Percentiles rank a stretch among this genome's conserved stretches.
Conservation (phyloP, 2,329 filamentous ascomycete species). For the Cucurbitaria berberidis region DNA sequence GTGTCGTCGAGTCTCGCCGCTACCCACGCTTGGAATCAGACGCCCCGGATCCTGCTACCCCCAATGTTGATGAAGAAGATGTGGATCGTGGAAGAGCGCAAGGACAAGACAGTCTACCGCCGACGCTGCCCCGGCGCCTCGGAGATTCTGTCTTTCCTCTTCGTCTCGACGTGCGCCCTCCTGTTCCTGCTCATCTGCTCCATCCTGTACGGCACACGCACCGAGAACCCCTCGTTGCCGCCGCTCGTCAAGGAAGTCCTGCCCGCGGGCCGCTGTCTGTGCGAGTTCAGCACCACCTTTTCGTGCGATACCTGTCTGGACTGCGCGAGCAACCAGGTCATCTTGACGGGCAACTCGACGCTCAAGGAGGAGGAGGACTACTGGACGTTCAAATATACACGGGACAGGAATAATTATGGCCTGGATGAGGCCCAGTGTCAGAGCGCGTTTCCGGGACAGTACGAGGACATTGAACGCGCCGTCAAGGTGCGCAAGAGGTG, state of each 20-base stretch:
- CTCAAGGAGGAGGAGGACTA: constrained; percentile 20
- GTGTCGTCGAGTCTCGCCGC: constrained; percentile 20
- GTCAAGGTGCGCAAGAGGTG: constrained; percentile 28
- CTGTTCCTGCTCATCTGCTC: constrained; percentile 41
- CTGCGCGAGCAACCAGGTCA: constrained; percentile 35
- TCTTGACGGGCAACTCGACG: constrained; percentile 23
- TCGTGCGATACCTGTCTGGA: constrained; percentile 41
- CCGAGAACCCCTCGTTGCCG: constrained; percentile 36
- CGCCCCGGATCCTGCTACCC: constrained; percentile 14
- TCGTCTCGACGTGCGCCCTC: constrained; percentile 35
- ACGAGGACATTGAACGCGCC: constrained; percentile 39
- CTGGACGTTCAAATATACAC: constrained; percentile 39
- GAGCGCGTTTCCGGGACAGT: constrained; percentile 40
- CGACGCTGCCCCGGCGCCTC: constrained; percentile 31
- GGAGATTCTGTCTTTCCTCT: constrained; percentile 37
- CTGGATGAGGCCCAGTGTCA: constrained; percentile 40
- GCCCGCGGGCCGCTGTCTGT: constrained; percentile 42
- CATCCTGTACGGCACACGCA: constrained; percentile 44
- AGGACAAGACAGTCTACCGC: constrained; percentile 37
- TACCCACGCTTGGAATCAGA: constrained; percentile 9
- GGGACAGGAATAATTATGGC: constrained; percentile 39
- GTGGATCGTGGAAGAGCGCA: constrained; percentile 32
- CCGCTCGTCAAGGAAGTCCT: constrained; percentile 39
- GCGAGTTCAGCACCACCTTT: constrained; percentile 42
- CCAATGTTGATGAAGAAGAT: constrained; percentile 30